Percentiles rank a stretch among this genome's conserved stretches.
Conservation (phyloP, 805 yeast genomes). For the Hermanozyma aechmeae region DNA sequence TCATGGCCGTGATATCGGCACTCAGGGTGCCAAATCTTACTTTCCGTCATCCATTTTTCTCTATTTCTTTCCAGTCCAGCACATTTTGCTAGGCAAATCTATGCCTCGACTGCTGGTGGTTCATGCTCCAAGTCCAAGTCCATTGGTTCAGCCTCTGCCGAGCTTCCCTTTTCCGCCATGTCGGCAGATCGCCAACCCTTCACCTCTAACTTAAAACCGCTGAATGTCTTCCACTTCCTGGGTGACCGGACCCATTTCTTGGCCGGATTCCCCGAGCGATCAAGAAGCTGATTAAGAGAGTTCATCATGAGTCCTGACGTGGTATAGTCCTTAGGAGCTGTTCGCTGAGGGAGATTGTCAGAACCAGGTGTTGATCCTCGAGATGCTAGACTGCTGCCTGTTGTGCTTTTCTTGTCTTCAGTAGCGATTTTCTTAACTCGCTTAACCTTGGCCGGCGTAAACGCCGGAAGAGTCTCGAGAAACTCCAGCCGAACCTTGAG, state of each 20-base stretch:
- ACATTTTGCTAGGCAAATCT: too few relatives aligned
- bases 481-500: conserved; percentile 20
- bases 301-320: conserved; percentile 33
- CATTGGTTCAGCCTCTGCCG: too few relatives aligned
- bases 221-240: conserved; percentile 30
- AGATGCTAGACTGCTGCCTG: conserved; percentile 6
- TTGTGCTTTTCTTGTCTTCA: conserved; percentile 23
- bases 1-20: too few relatives aligned
- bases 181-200: too few relatives aligned
- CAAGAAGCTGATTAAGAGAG: conserved; percentile 21
- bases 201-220: conserved; percentile 30
- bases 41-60: too few relatives aligned
- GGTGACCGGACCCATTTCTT: conserved; percentile 26
- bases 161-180: too few relatives aligned
- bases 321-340: conserved; percentile 31
- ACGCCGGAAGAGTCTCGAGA: conserved; percentile 25
- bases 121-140: too few relatives aligned
- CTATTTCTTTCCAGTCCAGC: too few relatives aligned
- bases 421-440: conserved; percentile 24
- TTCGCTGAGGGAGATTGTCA: conserved; percentile 5
- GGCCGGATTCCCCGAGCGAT: conserved; percentile 25
- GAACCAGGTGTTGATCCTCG: conserved; percentile 19
- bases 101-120: too few relatives aligned
- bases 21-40: too few relatives aligned
- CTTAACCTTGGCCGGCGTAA: conserved; percentile 17